Evolutionary conservation across 192 early-diverging fungal species (phyloP), one percentile per base, ranked within the genome.

Genomic region (Coemansia sp.): DNA sequence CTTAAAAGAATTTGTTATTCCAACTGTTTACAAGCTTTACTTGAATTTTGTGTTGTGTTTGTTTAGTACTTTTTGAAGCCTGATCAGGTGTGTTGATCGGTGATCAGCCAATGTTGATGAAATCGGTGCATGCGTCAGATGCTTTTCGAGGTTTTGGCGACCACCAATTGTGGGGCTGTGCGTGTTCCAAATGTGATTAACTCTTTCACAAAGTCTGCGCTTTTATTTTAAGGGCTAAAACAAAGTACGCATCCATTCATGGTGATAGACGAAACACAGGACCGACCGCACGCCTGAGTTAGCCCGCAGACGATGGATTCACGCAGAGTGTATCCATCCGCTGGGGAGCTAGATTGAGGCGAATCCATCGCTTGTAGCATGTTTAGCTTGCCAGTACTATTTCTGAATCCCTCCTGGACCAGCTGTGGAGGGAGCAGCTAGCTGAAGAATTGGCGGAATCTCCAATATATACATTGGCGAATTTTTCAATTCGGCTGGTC

Each of bases 221-320:
- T 65, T 66, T 73, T 34, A 67, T 63, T 42, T 31, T 42, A 47
- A 38, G 62, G 60, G 44, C 44, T 44, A 37, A 42, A 57, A 61
- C 61, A 75, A 75, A 75, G 72, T 75, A 69, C 53, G 72, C 36
- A 75, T 75, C 72, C 66, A 66, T 72, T 28, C 49, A 14, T 5
- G 34, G 14, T 42, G 53, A 59, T 11, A 47, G 40, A 37, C 25
- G n/a, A n/a, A 54, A 11, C 25, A n/a, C 47, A 50, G 56, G 4
- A 36, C 19, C 11, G 15, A 15, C 40, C 40, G 15, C 40, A 44
- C 40, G 15, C 40, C 3, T 44, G 40, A n/a, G 15, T 5, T 3
- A 2, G 40, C 40, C 2, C 40, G 40, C 40, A 44, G 40, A 12
- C 14, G 15, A 44, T 44, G 40, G 40, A 44, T 44, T 44, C 40